A percentile compares a stretch with the other conserved stretches of the same genome.
phyloP scores from a whole-genome alignment of 2,329 filamentous ascomycete genomes.

The Zalaria sp. region DNA sequence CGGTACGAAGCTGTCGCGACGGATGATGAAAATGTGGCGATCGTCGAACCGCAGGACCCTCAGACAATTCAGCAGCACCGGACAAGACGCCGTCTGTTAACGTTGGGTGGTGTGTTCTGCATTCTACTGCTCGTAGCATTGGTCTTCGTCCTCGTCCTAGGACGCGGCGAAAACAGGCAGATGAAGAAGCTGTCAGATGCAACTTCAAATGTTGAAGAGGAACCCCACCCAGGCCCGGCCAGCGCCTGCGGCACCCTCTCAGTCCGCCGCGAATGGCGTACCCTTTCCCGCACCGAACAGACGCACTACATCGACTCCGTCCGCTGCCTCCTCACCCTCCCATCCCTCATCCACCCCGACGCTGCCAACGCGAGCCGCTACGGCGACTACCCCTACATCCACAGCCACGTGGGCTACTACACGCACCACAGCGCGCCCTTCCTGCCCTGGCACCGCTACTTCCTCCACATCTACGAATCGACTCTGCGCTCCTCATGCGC shows the following conservation, averaged over 20 bases:
- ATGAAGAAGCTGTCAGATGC: neutral
- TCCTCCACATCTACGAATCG: slow-evolving; percentile 12
- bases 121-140: neutral
- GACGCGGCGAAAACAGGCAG: neutral
- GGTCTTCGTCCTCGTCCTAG: neutral
- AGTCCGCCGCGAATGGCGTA: slow-evolving; percentile 12
- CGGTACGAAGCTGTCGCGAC: neutral
- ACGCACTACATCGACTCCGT: slow-evolving; percentile 12
- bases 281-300: slow-evolving; percentile 8
- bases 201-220: neutral
- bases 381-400: slow-evolving; percentile 13
- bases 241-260: slow-evolving; percentile 3
- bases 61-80: neutral
- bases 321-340: slow-evolving; percentile 10
- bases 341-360: slow-evolving; percentile 6
- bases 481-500: slow-evolving; percentile 11
- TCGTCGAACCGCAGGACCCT: neutral
- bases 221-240: neutral
- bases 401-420: slow-evolving; percentile 9
- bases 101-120: neutral
- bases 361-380: slow-evolving; percentile 9
- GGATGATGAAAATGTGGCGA: neutral
- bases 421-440: slow-evolving; percentile 11
- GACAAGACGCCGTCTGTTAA: neutral
- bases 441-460: slow-evolving; percentile 15